Evolutionary conservation across 2,329 filamentous ascomycete genomes (phyloP), one percentile per base, ranked within the genome.

Genomic region (Teratosphaeria epicoccoides): DNA sequence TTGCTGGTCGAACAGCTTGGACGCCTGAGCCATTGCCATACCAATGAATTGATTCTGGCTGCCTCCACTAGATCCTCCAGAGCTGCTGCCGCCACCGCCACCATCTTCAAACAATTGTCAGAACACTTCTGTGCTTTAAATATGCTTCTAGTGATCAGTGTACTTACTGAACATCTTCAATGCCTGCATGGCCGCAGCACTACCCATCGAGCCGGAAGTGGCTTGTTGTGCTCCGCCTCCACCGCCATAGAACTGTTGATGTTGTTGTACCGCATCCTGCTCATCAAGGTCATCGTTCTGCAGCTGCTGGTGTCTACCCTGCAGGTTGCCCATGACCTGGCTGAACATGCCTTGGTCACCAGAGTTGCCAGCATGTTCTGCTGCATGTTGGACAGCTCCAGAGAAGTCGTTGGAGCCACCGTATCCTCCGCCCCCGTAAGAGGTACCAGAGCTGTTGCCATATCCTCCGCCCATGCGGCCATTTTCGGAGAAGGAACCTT

Each of bases 11-110:
- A 82, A 84, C 55, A 90, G 74, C 76, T 90, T 89, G 63, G 83
- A 84, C 28, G 88, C 90, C 73, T 96, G 85, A 7, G 79, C 82
- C 87, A 96, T 90, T 43, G 90, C 90, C 67, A 95, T 75, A 4
- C 85, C 87, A 56, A 95, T 79, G 64, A 95, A 88, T 55, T 84
- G 80, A 67, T 84, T 88, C 76, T 95, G 84, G 59, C 81, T 80
- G 37, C 69, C 68, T 49, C 65, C 64, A 22, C 43, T 26, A n/a
- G 43, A 24, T 20, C 65, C 66, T n/a, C 62, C 57, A 28, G 64
- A 71, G 60, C 56, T 71, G 57, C 57, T 72, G 4, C 54, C 55
- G 24, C 61, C 59, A 2, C 61, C 57, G 6, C 63, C 60, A 2
- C 59, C 55, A 17, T 63, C n/a, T n/a, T n/a, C n/a, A n/a, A n/a